Evolutionary conservation across 116 monocot genomes (phyloP), one percentile per base, ranked within the genome.

Genomic region (Dioscorea cayenensis): DNA sequence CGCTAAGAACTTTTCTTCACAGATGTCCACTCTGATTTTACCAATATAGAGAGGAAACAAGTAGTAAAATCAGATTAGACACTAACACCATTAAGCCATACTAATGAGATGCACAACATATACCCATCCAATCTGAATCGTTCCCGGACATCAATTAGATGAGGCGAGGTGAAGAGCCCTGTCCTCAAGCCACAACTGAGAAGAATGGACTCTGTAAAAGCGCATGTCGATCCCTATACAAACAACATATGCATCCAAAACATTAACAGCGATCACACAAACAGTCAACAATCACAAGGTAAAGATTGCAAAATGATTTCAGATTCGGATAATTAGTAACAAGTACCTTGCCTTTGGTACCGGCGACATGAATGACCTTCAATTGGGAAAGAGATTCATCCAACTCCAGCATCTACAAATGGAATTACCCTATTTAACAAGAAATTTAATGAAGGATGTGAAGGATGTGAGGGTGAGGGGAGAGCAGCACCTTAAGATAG

Each of bases 101-200:
- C 22, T 11, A 23, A 23, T 8, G 7, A 43, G 43, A 43, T 60
- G 32, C 32, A 32, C 32, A 32, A 75, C 55, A 28, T 79, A 74
- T 77, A 95, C 95, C 95, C 92, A 69, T 92, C 82, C 49, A 92
- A 69, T 64, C 80, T 77, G 65, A 96, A 96, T 22, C 95, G 74
- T 77, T 96, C 96, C 9, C 92, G 79, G n/a, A 92, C 77, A 65
- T 96, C 96, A 72, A 96, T 90, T 62, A 96, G 76, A 70, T 96
- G 96, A 58, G 96, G 93, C 3, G 93, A 92, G 12, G 92, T 96
- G 76, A 92, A 96, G 7, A 96, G 76, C 10, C 93, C 96, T 11
- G 92, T 92, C 28, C 83, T 83, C 28, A 87, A 78, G 19, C 92
- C 90, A 61, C 90, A 92, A 62, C 69, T 71, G 25, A 90, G 76